Base-by-base conservation (phyloP, 2,329 filamentous ascomycete species). In the Cytospora leucostoma region DNA sequence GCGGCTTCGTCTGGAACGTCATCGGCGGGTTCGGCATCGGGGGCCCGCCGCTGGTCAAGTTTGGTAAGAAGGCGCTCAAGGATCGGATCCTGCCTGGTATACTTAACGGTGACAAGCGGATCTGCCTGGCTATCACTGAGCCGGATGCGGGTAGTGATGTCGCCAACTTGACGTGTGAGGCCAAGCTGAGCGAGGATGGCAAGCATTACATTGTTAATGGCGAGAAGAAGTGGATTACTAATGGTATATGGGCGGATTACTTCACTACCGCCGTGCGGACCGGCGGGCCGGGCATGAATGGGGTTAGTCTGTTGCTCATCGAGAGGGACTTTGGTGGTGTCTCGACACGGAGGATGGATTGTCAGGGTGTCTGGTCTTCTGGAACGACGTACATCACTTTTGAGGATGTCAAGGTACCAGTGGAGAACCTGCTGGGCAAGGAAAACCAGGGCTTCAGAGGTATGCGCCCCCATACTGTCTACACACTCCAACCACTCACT, bases 151-250 rank as follows among this genome's bases (percentile, higher is more conserved):
- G 95, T 52, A 92, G 88, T 68, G 95, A 99, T 74, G 95, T 99
- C 11, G 95, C 95, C 65, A 98, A 97, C 78, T 76, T 99, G 69
- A 95, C 89, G 15, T 98, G 94, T 77, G 93, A 98, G 82, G 95
- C 95, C 33, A 97, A 97, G 83, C 84, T 98, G 63, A 91, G 86
- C 67, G 91, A 95, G 70, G 95, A 99, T 72, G 95, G 95, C 73
- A 98, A 98, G 83, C 92, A 98, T 80, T 99, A 96, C 79, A 98
- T 98, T 70, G 95, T 99, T 78, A 99, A 98, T 74, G 95, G 95
- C 61, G 94, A 97, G 86, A 98, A 99, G 90, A 99, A 99, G 81
- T 98, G 95, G 94, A 98, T 98, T 77, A 98, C 94, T 72, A 99
- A 99, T 79, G 95, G 95, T 73, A 87, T 97, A 72, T 97, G 93